Evolutionary conservation across 306 rosid genomes (phyloP), one percentile per base, ranked within the genome.

Genomic region (Vicia villosa): DNA sequence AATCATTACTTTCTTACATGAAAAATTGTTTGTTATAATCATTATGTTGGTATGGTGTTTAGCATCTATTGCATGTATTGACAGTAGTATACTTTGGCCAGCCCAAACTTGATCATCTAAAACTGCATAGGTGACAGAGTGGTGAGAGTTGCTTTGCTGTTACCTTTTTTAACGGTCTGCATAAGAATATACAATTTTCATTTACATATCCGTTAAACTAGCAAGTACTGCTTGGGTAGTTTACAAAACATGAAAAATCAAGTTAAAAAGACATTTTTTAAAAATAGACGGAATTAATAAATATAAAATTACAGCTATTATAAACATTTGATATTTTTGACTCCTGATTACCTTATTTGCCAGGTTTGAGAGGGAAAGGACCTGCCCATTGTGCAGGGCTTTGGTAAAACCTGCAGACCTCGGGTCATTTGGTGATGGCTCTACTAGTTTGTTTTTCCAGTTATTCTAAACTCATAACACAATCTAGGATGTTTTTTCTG

Each of bases 291-390:
- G 15, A 30, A 28, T 57, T 26, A 38, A 6, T 57, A n/a, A 57
- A 57, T 14, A 57, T 47, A 51, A 17, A 17, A 16, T 17, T 4
- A 51, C 4, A 4, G 15, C 22, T 51, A 3, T 51, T 51, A 51
- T 4, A 51, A 19, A 49, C 14, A 19, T 56, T 12, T 24, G 26
- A 54, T 54, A 54, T 22, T 12, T 54, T 22, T 5, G 61, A 66
- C 45, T 50, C 51, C 77, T 81, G 59, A 61, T 51, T 12, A 24
- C 66, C 74, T 20, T 50, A 17, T 62, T 79, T 69, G 59, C 19
- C 86, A 94, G 98, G 98, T 94, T 94, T 68, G 98, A 94, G 89
- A 86, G 98, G 87, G 98, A 90, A 79, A 81, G 98, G 26, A 94
- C 98, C 7, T 90, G 98, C 45, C 98, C 98, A 0, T 78, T 94